A percentile compares a stretch with the other conserved stretches of the same genome.
phyloP scores from a whole-genome alignment of 495 filamentous ascomycete genomes.

The Xylaria castorea region DNA sequence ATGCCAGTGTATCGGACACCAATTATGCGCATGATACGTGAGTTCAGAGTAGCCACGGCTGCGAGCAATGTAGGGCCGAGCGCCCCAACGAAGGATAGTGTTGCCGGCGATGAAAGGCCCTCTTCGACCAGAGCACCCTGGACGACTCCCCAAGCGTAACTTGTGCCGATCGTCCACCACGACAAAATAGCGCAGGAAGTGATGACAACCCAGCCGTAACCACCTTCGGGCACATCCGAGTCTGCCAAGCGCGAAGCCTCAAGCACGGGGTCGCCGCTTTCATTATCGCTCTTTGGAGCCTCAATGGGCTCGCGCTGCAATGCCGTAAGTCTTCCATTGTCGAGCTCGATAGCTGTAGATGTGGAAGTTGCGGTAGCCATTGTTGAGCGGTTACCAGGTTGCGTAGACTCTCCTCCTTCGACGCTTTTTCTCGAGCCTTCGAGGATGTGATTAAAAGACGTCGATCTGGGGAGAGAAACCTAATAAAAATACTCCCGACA shows the following conservation, averaged over 20 bases:
- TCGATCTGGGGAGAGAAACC: not conserved
- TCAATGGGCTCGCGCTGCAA: constrained; percentile 19
- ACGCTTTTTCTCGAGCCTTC: not conserved
- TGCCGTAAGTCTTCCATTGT: not conserved
- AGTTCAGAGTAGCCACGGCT: constrained; percentile 56
- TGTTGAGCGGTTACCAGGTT: not conserved
- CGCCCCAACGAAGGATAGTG: constrained; percentile 64
- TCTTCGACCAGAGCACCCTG: constrained; percentile 60
- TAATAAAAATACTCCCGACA: not conserved
- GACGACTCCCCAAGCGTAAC: constrained; percentile 64
- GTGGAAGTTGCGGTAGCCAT: constrained; percentile 24
- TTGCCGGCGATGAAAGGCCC: constrained; percentile 53
- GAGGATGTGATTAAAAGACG: not conserved
- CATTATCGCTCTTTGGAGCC: not conserved
- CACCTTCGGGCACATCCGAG: constrained; percentile 61
- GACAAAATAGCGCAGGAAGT: constrained; percentile 56
- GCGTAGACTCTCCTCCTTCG: constrained; percentile 4
- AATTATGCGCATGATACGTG: constrained; percentile 55
- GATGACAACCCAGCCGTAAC: constrained; percentile 66
- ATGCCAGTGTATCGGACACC: constrained; percentile 55
- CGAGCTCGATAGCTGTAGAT: constrained; percentile 17
- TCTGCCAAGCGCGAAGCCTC: constrained; percentile 57
- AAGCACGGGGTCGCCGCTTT: constrained; percentile 50
- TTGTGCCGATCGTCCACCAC: constrained; percentile 62
- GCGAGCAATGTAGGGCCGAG: constrained; percentile 56